These are phyloP conservation scores for Phlebiopsis flavidoalba DNA, from an alignment of 768 basidiomycete genomes.

Conservation along the genomic window DNA sequence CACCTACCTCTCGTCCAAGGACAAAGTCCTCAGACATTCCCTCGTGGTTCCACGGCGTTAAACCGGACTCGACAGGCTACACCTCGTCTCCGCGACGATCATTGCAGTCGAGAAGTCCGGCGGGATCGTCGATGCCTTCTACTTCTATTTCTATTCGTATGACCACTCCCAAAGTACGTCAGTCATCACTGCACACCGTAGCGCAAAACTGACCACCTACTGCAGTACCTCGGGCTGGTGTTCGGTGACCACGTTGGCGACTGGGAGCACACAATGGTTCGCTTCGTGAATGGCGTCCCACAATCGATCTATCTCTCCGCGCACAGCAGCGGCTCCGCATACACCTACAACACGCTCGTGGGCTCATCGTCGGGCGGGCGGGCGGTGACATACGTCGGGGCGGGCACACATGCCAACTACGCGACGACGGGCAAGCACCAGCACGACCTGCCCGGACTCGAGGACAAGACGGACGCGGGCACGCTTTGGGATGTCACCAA, in stretches of 20 bases:
- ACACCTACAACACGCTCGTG: slow-evolving; percentile 18
- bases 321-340: slow-evolving; percentile 26
- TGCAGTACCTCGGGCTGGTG: slow-evolving; percentile 19
- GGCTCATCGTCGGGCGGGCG: slow-evolving; percentile 4
- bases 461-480: slow-evolving; percentile 23
- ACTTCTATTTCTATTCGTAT: slow-evolving; percentile 29
- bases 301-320: slow-evolving; percentile 24
- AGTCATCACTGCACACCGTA: neutral
- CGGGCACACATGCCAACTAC: slow-evolving; percentile 26
- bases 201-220: neutral
- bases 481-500: slow-evolving; percentile 22
- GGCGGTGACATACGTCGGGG: slow-evolving; percentile 21
- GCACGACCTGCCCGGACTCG: slow-evolving; percentile 20
- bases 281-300: slow-evolving; percentile 27
- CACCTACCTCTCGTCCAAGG: slow-evolving; percentile 19
- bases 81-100: slow-evolving; percentile 23
- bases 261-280: slow-evolving; percentile 31
- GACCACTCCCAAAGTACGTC: slow-evolving; percentile 17
- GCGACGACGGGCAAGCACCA: slow-evolving; percentile 20
- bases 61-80: slow-evolving; percentile 20
- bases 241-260: slow-evolving; percentile 30
- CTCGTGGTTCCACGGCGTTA: slow-evolving; percentile 17
- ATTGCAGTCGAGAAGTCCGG: slow-evolving; percentile 24
- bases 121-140: slow-evolving; percentile 28
- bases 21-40: slow-evolving; percentile 16